Percentiles rank a stretch among this genome's conserved stretches.
These are phyloP conservation scores for Fusarium illudens DNA, from an alignment of 2,329 filamentous ascomycete species.

Conservation along the genomic window DNA sequence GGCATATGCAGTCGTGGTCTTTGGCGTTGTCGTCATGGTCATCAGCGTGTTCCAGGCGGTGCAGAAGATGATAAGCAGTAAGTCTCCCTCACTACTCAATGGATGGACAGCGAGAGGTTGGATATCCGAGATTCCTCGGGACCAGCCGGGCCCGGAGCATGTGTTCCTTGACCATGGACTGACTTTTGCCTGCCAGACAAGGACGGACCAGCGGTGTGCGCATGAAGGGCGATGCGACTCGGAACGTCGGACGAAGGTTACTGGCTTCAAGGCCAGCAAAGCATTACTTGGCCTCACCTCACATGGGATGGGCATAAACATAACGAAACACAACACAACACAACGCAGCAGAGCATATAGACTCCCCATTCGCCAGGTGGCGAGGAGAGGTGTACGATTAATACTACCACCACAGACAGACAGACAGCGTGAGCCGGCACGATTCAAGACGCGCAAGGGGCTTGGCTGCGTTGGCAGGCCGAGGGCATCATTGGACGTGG, in stretches of 20 bases:
- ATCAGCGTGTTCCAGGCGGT: slow-evolving; percentile 80
- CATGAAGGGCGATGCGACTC: slow-evolving; percentile 16
- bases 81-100: neutral
- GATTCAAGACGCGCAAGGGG: neutral
- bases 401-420: neutral
- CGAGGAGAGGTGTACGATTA: slow-evolving; percentile 19
- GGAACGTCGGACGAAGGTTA: neutral
- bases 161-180: slow-evolving; percentile 6
- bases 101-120: too few species aligned
- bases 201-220: slow-evolving; percentile 40
- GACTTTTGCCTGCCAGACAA: slow-evolving; percentile 32
- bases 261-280: neutral
- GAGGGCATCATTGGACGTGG: neutral
- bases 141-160: neutral
- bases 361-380: slow-evolving; percentile 1
- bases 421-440: neutral
- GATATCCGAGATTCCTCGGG: neutral
- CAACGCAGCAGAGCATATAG: slow-evolving; percentile 30
- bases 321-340: slow-evolving; percentile 11
- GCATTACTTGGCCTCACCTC: slow-evolving; percentile 8
- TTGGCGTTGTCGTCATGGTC: slow-evolving; percentile 81
- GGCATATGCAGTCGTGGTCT: slow-evolving; percentile 75
- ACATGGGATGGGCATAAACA: slow-evolving; percentile 3
- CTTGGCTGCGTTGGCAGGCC: neutral
- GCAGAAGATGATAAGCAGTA: slow-evolving; percentile 69